These are phyloP conservation scores for Zygosaccharomyces rouxii DNA, from an alignment of 805 yeast species.

Conservation along the genomic window DNA sequence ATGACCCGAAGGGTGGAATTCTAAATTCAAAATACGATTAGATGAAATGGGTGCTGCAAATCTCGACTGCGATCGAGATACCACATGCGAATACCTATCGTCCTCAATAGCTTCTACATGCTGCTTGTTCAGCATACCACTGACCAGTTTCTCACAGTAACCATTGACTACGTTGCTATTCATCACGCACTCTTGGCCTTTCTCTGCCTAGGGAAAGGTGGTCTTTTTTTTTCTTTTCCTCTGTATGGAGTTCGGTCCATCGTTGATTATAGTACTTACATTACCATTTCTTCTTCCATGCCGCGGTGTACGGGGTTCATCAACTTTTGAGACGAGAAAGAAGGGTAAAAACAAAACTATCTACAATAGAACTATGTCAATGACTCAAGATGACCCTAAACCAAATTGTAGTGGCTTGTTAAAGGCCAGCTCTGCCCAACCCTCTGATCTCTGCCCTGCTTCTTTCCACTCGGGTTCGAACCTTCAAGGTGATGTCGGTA, in stretches of 20 bases:
- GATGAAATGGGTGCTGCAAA: slow-evolving; percentile 16
- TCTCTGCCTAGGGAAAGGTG: too few relatives aligned
- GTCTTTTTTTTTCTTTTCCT: too few relatives aligned
- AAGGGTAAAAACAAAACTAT: too few relatives aligned
- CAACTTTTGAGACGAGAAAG: neutral
- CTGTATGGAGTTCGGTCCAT: neutral
- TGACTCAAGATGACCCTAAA: too few relatives aligned
- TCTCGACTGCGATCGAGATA: slow-evolving; percentile 22
- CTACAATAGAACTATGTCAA: too few relatives aligned
- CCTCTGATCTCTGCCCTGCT: too few relatives aligned
- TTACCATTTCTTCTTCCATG: neutral
- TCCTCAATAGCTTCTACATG: slow-evolving; percentile 22
- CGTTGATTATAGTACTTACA: neutral
- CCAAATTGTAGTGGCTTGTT: too few relatives aligned
- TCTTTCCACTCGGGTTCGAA: neutral
- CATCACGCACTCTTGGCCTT: neutral
- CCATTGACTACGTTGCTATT: slow-evolving; percentile 1
- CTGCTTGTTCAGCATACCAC: slow-evolving; percentile 8
- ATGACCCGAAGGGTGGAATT: slow-evolving; percentile 28
- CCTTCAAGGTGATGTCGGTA: neutral
- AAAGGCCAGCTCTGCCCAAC: too few relatives aligned
- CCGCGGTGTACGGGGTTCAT: slow-evolving; percentile 6
- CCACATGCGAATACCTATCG: slow-evolving; percentile 20
- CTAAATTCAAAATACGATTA: slow-evolving; percentile 24
- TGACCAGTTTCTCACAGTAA: slow-evolving; percentile 8